Conservation (phyloP, 2,329 filamentous ascomycete genomes). For the Epichloe hybrida region DNA sequence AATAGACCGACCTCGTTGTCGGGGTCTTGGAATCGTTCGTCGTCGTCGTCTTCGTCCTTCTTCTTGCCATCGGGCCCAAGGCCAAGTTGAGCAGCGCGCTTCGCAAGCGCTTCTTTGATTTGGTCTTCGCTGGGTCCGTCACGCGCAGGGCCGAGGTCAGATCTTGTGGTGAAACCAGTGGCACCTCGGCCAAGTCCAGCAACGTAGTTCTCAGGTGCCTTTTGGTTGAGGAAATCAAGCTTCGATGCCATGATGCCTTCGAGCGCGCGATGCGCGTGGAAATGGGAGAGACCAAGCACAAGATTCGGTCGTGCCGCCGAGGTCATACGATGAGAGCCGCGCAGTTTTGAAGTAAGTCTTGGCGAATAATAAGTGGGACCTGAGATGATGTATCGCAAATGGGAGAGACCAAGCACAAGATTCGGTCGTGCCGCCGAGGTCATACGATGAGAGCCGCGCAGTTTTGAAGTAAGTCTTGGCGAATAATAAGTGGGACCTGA, state of each 20-base stretch:
- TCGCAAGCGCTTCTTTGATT: slow-evolving; percentile 93
- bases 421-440: neutral
- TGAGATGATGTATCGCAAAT: neutral
- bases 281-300: neutral
- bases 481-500: neutral
- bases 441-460: no score
- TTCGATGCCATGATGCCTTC: slow-evolving; percentile 30
- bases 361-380: neutral
- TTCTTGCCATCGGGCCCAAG: slow-evolving; percentile 53
- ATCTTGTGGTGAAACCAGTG: slow-evolving; percentile 94
- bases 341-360: neutral
- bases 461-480: neutral
- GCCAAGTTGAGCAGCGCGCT: slow-evolving; percentile 77
- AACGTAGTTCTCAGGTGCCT: slow-evolving; percentile 77
- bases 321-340: no score
- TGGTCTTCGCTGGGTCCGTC: slow-evolving; percentile 96
- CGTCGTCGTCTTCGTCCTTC: slow-evolving; percentile 59
- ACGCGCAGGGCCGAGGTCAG: slow-evolving; percentile 85
- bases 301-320: neutral
- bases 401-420: neutral
- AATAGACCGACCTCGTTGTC: slow-evolving; percentile 96
- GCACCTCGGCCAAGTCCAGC: slow-evolving; percentile 95
- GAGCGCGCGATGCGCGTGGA: slow-evolving; percentile 3
- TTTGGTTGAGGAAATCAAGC: slow-evolving; percentile 78
- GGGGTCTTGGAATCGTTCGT: slow-evolving; percentile 82